Conservation (phyloP, 108 stramenopile species). For the Pseudonitzschia pungens region DNA sequence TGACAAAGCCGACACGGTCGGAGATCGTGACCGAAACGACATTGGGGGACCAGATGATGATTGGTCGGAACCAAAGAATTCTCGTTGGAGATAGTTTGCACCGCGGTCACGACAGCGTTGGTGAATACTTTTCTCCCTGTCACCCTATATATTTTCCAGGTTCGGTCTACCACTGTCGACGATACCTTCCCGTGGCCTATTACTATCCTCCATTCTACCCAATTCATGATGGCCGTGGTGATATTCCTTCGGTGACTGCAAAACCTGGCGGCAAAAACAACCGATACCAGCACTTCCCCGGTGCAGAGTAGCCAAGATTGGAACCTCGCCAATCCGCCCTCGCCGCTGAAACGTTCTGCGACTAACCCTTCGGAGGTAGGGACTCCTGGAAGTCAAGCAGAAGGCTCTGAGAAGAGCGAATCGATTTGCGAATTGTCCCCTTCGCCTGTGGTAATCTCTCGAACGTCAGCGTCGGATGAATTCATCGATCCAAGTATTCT, state of each 20-base stretch:
- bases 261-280: not conserved
- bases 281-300: not conserved
- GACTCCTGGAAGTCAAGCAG: not conserved
- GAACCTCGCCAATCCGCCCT: not conserved
- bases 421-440: not conserved
- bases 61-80: not conserved
- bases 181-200: not conserved
- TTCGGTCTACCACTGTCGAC: not conserved
- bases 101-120: not conserved
- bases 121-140: not conserved
- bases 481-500: not conserved
- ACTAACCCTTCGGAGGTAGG: not conserved
- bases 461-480: not conserved
- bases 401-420: not conserved
- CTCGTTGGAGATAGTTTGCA: not conserved
- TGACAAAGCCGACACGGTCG: not conserved
- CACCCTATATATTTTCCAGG: not conserved
- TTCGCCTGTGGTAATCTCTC: not conserved
- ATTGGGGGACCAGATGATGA: not conserved
- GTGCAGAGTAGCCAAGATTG: not conserved
- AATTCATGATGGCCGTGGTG: not conserved
- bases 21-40: no score
- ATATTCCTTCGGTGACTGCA: not conserved
- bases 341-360: not conserved
- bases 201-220: not conserved